Evolutionary conservation across 148 eudicot species (phyloP), one percentile per base, ranked within the genome.

Genomic region (Agrostemma githago): DNA sequence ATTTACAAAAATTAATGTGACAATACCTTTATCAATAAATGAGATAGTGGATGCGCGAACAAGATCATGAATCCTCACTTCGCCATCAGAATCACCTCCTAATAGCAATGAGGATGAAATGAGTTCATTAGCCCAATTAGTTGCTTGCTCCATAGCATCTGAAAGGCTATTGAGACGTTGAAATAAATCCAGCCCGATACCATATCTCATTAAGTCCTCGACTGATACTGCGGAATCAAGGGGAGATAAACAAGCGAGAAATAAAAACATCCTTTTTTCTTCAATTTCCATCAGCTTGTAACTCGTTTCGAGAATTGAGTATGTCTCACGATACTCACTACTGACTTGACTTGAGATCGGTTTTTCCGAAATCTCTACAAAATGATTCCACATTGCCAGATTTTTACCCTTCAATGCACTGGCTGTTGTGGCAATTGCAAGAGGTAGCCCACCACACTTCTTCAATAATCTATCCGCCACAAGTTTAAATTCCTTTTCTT

Each of bases 61-160:
- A 63, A 77, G 51, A 70, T 77, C 79, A 62, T 77, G 79, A 51
- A 77, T 77, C 34, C 17, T 76, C 58, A 70, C 62, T 21, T 46
- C 4, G 1, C n/a, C 71, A 38, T 65, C 9, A 37, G 54, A n/a
- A 8, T 26, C 72, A 12, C 5, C 76, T 14, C 43, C 12, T 11
- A 70, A 3, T 21, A 77, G 8, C 63, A 77, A 39, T 6, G 74
- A 51, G 43, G 79, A 77, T n/a, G 63, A 70, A 6, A 46, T 41
- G 6, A 77, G 79, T 70, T 77, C 74, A 3, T 77, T 21, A 12
- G 34, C 70, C 79, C 79, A 76, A 56, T 2, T 43, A 12, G 2
- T 71, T 8, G 79, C 79, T 71, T 38, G 70, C 5, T 77, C 62
- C 56, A 46, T 62, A 12, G 79, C 71, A 51, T 77, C 69, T 0